These are phyloP conservation scores for Cudoniella acicularis DNA, from an alignment of 495 filamentous ascomycete genomes.

Conservation along the genomic window DNA sequence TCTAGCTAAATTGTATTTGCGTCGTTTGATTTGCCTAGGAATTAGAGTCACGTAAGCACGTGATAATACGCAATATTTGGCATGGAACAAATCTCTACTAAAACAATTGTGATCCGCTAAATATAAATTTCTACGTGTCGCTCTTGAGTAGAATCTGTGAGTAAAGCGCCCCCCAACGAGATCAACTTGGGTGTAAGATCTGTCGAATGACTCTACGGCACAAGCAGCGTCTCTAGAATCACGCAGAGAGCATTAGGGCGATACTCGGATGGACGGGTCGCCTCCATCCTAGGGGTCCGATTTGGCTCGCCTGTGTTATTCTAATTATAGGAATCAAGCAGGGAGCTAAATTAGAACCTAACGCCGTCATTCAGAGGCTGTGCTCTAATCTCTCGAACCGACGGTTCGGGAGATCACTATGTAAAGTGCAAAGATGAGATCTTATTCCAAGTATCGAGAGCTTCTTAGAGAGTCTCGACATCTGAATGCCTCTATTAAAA, in stretches of 20 bases:
- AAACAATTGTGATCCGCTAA: neutral
- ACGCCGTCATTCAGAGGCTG: too few species aligned
- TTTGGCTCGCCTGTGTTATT: conserved; percentile 20
- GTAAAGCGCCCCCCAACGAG: neutral
- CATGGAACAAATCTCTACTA: neutral
- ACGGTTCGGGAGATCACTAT: too few species aligned
- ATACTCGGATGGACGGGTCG: conserved; percentile 13
- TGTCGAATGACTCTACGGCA: conserved; percentile 1
- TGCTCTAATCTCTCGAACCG: too few species aligned
- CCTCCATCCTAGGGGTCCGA: conserved; percentile 13
- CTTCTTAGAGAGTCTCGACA: too few species aligned
- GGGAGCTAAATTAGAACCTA: too few species aligned
- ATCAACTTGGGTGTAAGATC: neutral
- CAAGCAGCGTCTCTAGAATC: neutral
- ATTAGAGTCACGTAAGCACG: neutral
- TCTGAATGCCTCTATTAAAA: too few species aligned
- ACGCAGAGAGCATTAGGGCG: conserved; percentile 1
- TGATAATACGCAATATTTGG: conserved; percentile 1
- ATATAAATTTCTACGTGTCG: neutral
- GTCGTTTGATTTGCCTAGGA: neutral
- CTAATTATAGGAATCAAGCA: too few species aligned
- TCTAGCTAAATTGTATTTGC: neutral
- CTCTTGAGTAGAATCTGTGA: neutral
- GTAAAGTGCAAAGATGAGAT: too few species aligned
- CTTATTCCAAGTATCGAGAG: too few species aligned